phyloP scores from a whole-genome alignment of 257 asterid species.

The Capsicum pubescens region DNA sequence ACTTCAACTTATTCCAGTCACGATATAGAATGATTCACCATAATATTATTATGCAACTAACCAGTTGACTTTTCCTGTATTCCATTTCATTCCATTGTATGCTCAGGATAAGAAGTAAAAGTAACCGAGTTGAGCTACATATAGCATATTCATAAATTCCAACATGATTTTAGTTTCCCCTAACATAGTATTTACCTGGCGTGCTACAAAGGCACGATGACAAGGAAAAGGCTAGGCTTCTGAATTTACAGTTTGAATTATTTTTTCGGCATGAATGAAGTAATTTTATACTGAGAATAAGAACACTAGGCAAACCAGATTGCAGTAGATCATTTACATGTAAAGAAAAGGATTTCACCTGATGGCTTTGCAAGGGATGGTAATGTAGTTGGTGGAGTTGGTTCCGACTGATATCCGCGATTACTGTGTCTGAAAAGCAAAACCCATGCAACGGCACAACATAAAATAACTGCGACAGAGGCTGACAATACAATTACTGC shows the following conservation, averaged over 20 bases:
- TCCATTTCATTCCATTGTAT: slow-evolving; percentile 1
- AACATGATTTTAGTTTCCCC: not conserved
- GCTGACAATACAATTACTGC: slow-evolving; percentile 70
- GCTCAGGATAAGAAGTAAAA: slow-evolving; percentile 11
- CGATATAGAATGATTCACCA: not conserved
- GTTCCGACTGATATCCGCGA: slow-evolving; percentile 42
- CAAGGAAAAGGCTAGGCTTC: not conserved
- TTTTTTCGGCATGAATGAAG: not conserved
- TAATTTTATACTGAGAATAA: not conserved
- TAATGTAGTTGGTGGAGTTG: slow-evolving; percentile 54
- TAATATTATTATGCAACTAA: slow-evolving; percentile 20
- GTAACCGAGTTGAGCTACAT: slow-evolving; percentile 3
- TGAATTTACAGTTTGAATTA: not conserved
- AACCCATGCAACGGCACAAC: slow-evolving; percentile 67
- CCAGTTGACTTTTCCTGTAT: not conserved
- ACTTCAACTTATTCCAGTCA: slow-evolving; percentile 19
- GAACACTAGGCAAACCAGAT: slow-evolving; percentile 10
- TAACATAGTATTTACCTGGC: not conserved
- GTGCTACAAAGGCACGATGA: not conserved
- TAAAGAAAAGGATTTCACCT: slow-evolving; percentile 52
- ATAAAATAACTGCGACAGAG: slow-evolving; percentile 55
- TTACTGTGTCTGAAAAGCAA: slow-evolving; percentile 56
- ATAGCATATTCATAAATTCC: slow-evolving; percentile 6
- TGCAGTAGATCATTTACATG: slow-evolving; percentile 9
- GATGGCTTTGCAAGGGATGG: slow-evolving; percentile 78